phyloP scores from a whole-genome alignment of 345 rosid species.

The Rhizophora apiculata region DNA sequence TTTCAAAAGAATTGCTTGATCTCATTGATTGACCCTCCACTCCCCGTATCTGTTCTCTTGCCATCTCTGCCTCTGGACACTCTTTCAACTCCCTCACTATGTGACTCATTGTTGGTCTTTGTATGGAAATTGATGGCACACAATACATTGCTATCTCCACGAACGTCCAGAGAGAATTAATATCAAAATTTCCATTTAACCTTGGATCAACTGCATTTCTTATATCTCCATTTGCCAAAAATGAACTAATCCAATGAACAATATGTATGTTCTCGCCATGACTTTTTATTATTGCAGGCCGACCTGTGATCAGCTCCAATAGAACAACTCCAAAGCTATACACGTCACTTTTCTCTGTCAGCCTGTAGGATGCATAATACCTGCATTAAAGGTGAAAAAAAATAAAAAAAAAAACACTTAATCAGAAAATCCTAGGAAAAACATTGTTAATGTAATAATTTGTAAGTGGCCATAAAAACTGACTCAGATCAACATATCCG shows the following conservation, averaged over 20 bases:
- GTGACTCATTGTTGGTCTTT: no score
- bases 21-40: background rate
- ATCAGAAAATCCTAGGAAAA: background rate
- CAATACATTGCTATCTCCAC: no score
- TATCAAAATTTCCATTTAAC: conserved; percentile 27
- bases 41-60: conserved; percentile 1
- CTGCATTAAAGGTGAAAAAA: conserved; percentile 4
- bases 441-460: background rate
- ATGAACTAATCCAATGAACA: conserved; percentile 38
- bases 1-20: conserved; percentile 17
- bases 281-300: conserved; percentile 33
- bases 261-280: conserved; percentile 29
- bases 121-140: no score
- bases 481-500: conserved; percentile 61
- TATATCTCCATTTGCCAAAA: conserved; percentile 34
- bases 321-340: conserved; percentile 49
- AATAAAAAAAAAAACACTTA: no score
- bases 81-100: conserved; percentile 39
- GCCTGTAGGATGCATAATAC: conserved; percentile 23
- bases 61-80: conserved; percentile 29
- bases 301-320: conserved; percentile 49
- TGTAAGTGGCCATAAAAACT: conserved; percentile 1
- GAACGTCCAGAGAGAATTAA: conserved; percentile 42
- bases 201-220: conserved; percentile 38
- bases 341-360: conserved; percentile 51